Conservation (phyloP, 257 asterid genomes). For the Solanum pinnatisectum region DNA sequence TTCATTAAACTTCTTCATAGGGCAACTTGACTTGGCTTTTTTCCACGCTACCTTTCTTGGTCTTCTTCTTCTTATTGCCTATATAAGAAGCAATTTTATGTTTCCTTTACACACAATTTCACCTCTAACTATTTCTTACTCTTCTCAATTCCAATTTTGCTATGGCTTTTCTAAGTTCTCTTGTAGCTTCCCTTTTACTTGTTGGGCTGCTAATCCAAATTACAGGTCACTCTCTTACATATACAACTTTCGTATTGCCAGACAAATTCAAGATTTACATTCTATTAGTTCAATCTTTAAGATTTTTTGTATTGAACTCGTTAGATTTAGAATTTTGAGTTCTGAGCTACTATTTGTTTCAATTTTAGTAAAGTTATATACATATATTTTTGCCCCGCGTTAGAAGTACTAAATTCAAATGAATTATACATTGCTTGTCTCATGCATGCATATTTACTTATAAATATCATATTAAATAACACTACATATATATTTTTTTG, state of each 20-base stretch:
- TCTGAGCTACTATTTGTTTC: background rate
- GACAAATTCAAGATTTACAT: background rate
- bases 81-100: background rate
- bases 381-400: fast-evolving
- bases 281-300: background rate
- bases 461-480: background rate
- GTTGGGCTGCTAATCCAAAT: background rate
- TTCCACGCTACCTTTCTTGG: background rate
- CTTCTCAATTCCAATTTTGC: background rate
- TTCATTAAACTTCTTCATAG: background rate
- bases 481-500: background rate
- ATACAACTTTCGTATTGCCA: background rate
- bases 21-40: background rate
- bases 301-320: background rate
- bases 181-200: background rate
- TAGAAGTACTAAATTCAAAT: background rate
- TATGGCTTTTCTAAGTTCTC: background rate
- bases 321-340: background rate
- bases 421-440: background rate
- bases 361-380: background rate
- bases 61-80: background rate
- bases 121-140: background rate
- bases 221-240: background rate
- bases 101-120: background rate
- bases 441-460: background rate